Evolutionary conservation across 1,284 basidiomycete species (phyloP), one percentile per base, ranked within the genome.

Genomic region (Pyrrhoderma noxium): DNA sequence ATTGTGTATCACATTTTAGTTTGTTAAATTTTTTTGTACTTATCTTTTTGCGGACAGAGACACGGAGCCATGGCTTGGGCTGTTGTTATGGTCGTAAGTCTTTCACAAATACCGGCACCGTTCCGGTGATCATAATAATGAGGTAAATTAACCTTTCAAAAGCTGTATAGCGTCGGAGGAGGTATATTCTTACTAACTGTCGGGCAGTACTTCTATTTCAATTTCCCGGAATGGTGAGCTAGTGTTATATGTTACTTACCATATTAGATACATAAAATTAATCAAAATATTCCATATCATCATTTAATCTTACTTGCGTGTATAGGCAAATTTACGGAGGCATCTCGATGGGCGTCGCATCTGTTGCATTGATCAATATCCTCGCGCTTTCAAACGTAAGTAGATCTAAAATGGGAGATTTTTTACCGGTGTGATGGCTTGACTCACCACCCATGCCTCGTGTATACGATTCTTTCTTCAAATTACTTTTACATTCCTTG

Each of bases 31-130:
- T 25, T 23, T 44, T 8, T n/a, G 40, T 37, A 45, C 23, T 34
- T 14, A 47, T 55, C 54, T 60, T 54, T 23, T 55, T 63, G 46
- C 9, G 56, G 49, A 19, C 59, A 85, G 82, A 75, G 80, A 61
- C 78, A 69, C 65, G 85, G 85, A 62, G 82, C 84, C 50, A 88
- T 89, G 59, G 82, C 80, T 41, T 88, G 82, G 84, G 80, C 70
- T 57, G 70, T 80, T 54, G 59, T 81, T 59, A 79, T 89, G 57
- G 71, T 76, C 56, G 83, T 85, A 65, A 59, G 74, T 66, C 47
- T 31, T 11, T 54, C 56, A 56, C 27, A 11, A 31, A 31, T 5
- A 31, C 11, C 27, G 27, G 27, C 27, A 5, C 27, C 11, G 11
- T 5, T 5, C 27, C 27, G 27, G 27, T 31, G 11, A 31, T 31